Evolutionary conservation across 202 grass and related monocot species (phyloP), one percentile per base, ranked within the genome.

Genomic region (Sporobolus alterniflorus): DNA sequence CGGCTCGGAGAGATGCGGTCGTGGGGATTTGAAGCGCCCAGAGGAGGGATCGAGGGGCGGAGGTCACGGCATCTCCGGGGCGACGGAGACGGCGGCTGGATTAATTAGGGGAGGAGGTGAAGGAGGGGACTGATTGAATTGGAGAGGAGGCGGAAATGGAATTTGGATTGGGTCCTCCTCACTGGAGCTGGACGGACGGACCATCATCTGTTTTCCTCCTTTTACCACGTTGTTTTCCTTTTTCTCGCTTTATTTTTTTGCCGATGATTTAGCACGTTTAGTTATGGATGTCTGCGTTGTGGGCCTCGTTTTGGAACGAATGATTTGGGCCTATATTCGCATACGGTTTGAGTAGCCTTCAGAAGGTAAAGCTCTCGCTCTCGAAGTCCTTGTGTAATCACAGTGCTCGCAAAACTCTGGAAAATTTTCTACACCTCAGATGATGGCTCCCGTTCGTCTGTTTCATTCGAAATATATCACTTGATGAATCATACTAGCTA

Each of bases 11-110:
- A 64, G 26, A 31, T 18, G 72, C 20, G 55, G 48, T 17, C 24
- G 12, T 47, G 20, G 47, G 60, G 69, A 78, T 90, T 90, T 89
- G 47, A 67, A 49, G 59, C 0, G 61, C 5, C 31, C 51, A 50
- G n/a, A 41, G 3, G 62, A 78, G 16, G 76, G 82, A 26, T 67
- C 67, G 52, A 14, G 67, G 72, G 83, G 60, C 83, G 78, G 73
- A 77, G 78, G 62, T 74, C 22, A 90, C 83, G 78, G 49, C 78
- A 86, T 82, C 84, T 73, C 25, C 66, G 59, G 36, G 33, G 73
- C 67, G 11, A 60, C 66, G 20, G 83, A 42, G 67, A 11, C 59
- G 83, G 67, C 77, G 83, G 78, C 66, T 7, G 73, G 26, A 31
- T 77, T 73, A 85, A 77, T 89, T 77, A 9, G 24, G 76, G 65